Conservation (phyloP, 495 filamentous ascomycete species). For the Venustampulla echinocandica region DNA sequence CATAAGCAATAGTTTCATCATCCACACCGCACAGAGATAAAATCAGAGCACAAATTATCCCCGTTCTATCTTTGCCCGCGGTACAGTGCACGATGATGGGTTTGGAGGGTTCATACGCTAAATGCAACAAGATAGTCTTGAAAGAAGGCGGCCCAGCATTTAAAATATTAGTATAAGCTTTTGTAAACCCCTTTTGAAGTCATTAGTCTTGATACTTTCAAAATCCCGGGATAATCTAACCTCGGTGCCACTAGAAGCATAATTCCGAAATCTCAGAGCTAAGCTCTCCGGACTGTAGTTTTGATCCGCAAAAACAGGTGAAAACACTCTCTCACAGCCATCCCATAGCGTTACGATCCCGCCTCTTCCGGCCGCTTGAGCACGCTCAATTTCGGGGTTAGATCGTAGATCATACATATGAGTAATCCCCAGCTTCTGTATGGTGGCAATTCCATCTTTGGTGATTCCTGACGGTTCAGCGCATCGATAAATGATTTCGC, state of each 20-base stretch:
- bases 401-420: conserved; percentile 62
- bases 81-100: conserved; percentile 51
- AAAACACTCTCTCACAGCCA: conserved; percentile 42
- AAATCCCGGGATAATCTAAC: conserved; percentile 23
- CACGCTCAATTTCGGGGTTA: conserved; percentile 35
- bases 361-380: conserved; percentile 22
- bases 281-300: conserved; percentile 48
- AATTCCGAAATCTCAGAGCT: conserved; percentile 39
- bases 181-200: conserved; percentile 19
- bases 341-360: conserved; percentile 35
- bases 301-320: conserved; percentile 48
- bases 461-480: conserved; percentile 47
- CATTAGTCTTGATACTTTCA: background rate
- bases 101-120: conserved; percentile 24
- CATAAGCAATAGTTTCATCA: conserved; percentile 48
- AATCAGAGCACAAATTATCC: conserved; percentile 51
- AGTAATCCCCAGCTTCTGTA: conserved; percentile 46
- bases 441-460: conserved; percentile 38
- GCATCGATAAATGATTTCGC: conserved; percentile 46
- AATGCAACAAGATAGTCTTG: conserved; percentile 19
- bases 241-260: conserved; percentile 31
- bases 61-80: conserved; percentile 57
- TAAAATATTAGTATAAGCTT: conserved; percentile 22
- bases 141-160: conserved; percentile 20
- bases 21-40: conserved; percentile 47